phyloP scores from a whole-genome alignment of 202 grass and related monocot genomes.

The Carex arenaria region DNA sequence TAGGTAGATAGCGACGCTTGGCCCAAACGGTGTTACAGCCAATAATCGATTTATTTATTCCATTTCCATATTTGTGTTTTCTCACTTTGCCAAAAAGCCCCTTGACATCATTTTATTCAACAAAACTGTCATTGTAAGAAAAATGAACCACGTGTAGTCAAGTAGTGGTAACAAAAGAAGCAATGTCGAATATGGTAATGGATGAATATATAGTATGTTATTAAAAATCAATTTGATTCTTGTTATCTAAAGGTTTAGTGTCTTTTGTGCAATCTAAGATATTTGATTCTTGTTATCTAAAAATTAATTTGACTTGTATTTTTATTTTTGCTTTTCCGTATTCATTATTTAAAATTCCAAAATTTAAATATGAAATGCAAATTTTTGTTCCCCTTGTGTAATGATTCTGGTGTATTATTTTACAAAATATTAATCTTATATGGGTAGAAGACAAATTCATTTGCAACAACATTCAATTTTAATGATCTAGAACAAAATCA shows the following conservation, averaged over 20 bases:
- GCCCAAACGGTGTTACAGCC: background rate
- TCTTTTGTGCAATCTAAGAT: background rate
- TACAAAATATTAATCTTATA: background rate
- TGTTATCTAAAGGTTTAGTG: background rate
- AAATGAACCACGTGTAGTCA: background rate
- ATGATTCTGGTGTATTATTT: background rate
- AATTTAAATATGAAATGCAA: background rate
- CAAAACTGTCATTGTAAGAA: background rate
- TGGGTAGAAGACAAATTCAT: background rate
- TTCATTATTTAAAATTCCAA: background rate
- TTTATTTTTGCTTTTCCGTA: too few relatives aligned
- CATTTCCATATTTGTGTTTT: background rate
- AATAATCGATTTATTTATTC: slow-evolving; percentile 6
- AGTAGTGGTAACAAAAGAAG: background rate
- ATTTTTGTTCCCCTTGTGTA: background rate
- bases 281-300: background rate
- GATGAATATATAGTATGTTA: background rate
- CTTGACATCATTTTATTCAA: background rate
- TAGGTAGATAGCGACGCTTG: slow-evolving; percentile 10
- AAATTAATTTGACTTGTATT: background rate
- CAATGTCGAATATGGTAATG: background rate
- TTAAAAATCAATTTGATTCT: background rate
- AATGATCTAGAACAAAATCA: too few relatives aligned
- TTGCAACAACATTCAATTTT: too few relatives aligned
- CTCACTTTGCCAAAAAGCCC: background rate